Evolutionary conservation across 495 filamentous ascomycete genomes (phyloP).

Genomic region (Tuber brumale): DNA sequence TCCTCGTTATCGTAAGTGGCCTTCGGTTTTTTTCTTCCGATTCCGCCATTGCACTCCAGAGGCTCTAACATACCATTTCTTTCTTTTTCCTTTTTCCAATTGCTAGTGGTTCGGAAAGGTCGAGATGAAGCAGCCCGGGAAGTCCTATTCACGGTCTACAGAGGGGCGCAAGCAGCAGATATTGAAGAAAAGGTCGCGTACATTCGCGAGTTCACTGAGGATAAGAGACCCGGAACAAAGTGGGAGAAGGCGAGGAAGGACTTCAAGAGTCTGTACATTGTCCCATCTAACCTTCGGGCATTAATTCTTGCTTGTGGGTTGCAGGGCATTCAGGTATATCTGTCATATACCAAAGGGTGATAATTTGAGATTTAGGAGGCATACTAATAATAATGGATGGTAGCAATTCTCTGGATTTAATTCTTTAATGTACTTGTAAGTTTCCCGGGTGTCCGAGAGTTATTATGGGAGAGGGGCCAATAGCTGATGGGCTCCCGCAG

Average conservation of each 20-base stretch:
- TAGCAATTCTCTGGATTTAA: slow-evolving; percentile 92
- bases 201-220: slow-evolving; percentile 46
- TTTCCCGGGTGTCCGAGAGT: neutral
- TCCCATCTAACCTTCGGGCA: slow-evolving; percentile 47
- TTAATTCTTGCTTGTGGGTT: slow-evolving; percentile 49
- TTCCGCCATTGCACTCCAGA: neutral
- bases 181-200: slow-evolving; percentile 25
- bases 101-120: slow-evolving; percentile 25
- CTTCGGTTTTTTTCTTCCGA: neutral
- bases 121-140: slow-evolving; percentile 15
- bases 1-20: slow-evolving; percentile 44
- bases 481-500: slow-evolving; percentile 42
- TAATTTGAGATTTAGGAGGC: neutral
- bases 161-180: slow-evolving; percentile 22
- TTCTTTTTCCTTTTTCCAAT: neutral
- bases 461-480: neutral
- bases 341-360: neutral
- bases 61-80: neutral
- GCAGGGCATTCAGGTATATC: slow-evolving; percentile 31
- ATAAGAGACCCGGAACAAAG: slow-evolving; percentile 45
- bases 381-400: neutral
- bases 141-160: slow-evolving; percentile 29
- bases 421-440: slow-evolving; percentile 78
- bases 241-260: slow-evolving; percentile 45
- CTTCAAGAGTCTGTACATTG: slow-evolving; percentile 47